Percentiles rank a stretch among this genome's conserved stretches.
phyloP scores from a whole-genome alignment of 768 basidiomycete genomes.

The Rhodotorula taiwanensis region DNA sequence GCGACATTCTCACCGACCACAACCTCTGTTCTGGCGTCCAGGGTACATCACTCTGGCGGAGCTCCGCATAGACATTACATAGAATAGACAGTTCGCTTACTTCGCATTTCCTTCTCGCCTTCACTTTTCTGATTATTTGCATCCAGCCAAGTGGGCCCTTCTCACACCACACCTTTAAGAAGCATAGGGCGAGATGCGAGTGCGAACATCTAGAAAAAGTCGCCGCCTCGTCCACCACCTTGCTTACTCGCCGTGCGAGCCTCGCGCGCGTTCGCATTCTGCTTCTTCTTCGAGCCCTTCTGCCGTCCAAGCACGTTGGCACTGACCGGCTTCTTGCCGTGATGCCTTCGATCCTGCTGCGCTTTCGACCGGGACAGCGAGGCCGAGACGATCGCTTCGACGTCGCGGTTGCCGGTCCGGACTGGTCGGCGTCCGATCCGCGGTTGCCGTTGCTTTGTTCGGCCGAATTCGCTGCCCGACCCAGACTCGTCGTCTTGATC shows the following conservation, averaged over 20 bases:
- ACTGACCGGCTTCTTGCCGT: conserved; percentile 62
- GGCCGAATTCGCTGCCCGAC: conserved; percentile 7
- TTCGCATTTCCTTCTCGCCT: no score
- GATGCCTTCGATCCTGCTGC: conserved; percentile 65
- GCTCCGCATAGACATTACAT: no score
- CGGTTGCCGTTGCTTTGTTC: conserved; percentile 49
- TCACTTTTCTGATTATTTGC: no score
- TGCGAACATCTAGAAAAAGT: conserved; percentile 11
- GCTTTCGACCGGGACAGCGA: conserved; percentile 58
- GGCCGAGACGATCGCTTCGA: conserved; percentile 58
- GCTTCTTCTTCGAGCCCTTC: conserved; percentile 79
- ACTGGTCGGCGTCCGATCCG: conserved; percentile 46
- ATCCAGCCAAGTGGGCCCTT: no score
- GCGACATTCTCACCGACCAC: conserved; percentile 20
- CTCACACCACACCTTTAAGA: no score
- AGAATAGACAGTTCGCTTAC: no score
- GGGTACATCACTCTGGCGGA: neutral
- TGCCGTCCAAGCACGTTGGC: conserved; percentile 52
- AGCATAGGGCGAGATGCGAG: neutral
- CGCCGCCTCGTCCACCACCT: neutral
- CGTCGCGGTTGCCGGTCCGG: conserved; percentile 42
- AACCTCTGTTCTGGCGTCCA: conserved; percentile 4
- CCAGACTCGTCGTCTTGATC: conserved; percentile 37
- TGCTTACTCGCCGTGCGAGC: conserved; percentile 15
- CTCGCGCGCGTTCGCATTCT: conserved; percentile 48